Base-by-base conservation (phyloP, 768 basidiomycete species). In the Lentinula lateritia region DNA sequence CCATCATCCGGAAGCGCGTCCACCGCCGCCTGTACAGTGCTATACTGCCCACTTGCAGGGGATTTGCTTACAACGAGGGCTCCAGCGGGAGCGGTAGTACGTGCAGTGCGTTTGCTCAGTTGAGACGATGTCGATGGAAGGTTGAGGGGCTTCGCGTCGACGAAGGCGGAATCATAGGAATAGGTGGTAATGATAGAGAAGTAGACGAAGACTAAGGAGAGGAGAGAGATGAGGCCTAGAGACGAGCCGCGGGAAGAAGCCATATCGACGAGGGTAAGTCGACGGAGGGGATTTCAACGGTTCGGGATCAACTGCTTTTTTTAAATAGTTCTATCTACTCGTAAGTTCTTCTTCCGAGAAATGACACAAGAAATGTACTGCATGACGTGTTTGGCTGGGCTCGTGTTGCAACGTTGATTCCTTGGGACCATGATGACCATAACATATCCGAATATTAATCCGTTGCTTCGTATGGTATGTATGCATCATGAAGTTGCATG, bases 81-180 rank as follows among this genome's bases (percentile, higher is more conserved):
- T 10, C 68, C 68, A 8, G 66, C 55, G 18, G 68, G 68, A 35
- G 68, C 64, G 2, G 67, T 61, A 13, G 63, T 66, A 39, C 68
- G 65, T 0, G 64, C 61, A 2, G 64, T 63, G 9, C 68, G 65
- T 55, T 66, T 69, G 23, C 34, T 13, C 23, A 62, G 20, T 28
- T 18, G 46, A 1, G 20, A n/a, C 3, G 28, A 28, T 0, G 28
- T 28, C 28, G 28, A 9, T 5, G 18, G 3, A n/a, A 20, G 18
- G 4, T 23, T 1, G 46, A 48, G 4, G 9, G 46, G 46, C 20
- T 48, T 48, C 8, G 46, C n/a, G 16, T 48, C 8, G n/a, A 48
- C 46, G 3, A 28, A 28, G 3, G 3, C 28, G 3, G 28, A 28
- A 28, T 23, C 23, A 23, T 28, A 28, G 7, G 46, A 48, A 20